Base-by-base conservation (phyloP, 257 asterid species). In the Solanum medicagineum region DNA sequence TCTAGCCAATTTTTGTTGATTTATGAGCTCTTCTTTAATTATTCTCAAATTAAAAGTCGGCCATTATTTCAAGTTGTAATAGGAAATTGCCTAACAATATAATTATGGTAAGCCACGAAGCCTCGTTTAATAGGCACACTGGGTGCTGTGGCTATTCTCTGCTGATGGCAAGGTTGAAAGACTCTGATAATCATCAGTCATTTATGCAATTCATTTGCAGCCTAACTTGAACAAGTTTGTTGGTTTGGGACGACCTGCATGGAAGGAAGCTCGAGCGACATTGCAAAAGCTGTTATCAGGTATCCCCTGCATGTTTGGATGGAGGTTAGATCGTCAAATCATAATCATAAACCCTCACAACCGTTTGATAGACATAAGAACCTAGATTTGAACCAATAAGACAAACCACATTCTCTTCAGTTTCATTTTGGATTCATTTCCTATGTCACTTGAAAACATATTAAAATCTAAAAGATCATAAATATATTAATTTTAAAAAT, bases 191-290 rank as follows among this genome's bases (percentile, higher is more conserved):
- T 77, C 83, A 26, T 51, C 53, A 51, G 47, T 51, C 9, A 77
- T 54, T 26, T 29, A 19, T 70, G 54, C 26, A 24, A 24, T 53
- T 32, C 49, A 29, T 79, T 51, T 84, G 81, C 97, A 94, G 99
- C 89, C 95, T 86, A 93, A 91, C 92, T 93, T 97, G 74, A 97
- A 95, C 77, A 93, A 92, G 86, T 95, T 97, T 86, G 84, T 94
- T 95, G 96, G 82, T 85, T 81, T 94, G 94, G 98, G 99, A 9
- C 91, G 93, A 51, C 93, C 96, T n/a, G 98, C 98, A 54, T 97
- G 98, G 99, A 97, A 91, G 88, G 99, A 97, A 91, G 98, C 98
- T 86, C 98, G 99, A 69, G 42, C 90, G 10, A 91, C 97, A 45
- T 86, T 97, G 86, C 98, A 94, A 88, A 97, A 91, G 93, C 91